Conservation (phyloP, 805 yeast genomes). For the Wickerhamomyces bisporus region DNA sequence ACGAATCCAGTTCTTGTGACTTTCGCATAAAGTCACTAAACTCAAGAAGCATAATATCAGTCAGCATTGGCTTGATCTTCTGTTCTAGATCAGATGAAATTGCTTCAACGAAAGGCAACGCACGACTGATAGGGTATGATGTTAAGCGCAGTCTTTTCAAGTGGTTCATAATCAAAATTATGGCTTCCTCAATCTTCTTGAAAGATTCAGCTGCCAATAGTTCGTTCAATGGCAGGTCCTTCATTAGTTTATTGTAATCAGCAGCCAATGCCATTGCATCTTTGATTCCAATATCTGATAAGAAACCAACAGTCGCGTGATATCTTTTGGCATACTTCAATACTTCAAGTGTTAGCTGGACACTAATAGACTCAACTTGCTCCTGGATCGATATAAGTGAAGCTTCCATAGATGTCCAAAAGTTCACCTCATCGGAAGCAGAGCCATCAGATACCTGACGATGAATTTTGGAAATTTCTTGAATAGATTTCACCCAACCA, state of each 20-base stretch:
- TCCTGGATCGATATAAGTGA: conserved; percentile 50
- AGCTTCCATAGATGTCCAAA: conserved; percentile 71
- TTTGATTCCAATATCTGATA: conserved; percentile 63
- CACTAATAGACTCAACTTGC: conserved; percentile 52
- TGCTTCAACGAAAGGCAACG: conserved; percentile 61
- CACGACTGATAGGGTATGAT: conserved; percentile 59
- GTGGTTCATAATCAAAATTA: conserved; percentile 50
- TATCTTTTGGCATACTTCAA: conserved; percentile 70
- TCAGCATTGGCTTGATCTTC: conserved; percentile 37
- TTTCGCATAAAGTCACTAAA: conserved; percentile 34
- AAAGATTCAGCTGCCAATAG: conserved; percentile 44
- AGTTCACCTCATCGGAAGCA: conserved; percentile 61
- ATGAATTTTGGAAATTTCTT: conserved; percentile 46
- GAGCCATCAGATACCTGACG: conserved; percentile 53
- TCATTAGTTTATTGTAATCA: conserved; percentile 56
- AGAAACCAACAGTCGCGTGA: conserved; percentile 69
- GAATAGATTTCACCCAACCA: conserved; percentile 65
- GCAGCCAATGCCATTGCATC: conserved; percentile 47
- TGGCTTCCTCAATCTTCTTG: conserved; percentile 37
- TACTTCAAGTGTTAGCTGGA: conserved; percentile 52
- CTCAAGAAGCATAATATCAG: conserved; percentile 40
- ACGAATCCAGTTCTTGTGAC: conserved; percentile 25
- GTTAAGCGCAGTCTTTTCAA: conserved; percentile 57
- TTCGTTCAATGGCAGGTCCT: conserved; percentile 65
- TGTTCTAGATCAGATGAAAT: conserved; percentile 51